phyloP scores from a whole-genome alignment of 306 rosid genomes.

The Trifolium fragiferum region DNA sequence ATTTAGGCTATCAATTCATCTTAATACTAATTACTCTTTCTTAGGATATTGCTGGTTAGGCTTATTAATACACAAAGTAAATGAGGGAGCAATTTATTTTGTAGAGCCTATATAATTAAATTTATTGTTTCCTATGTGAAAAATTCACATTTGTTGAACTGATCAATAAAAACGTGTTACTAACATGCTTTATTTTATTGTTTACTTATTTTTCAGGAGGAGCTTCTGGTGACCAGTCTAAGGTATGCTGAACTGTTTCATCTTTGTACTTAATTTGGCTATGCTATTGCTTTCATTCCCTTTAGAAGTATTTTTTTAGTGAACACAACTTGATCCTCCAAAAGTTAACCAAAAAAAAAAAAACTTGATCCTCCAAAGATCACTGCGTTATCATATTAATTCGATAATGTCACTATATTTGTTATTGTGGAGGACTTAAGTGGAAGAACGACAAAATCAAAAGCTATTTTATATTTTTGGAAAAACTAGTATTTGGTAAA shows the following conservation, averaged over 20 bases:
- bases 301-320: slow-evolving; percentile 8
- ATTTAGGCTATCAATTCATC: slow-evolving; percentile 12
- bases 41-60: too few species aligned
- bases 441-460: not conserved
- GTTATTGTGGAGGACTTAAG: not conserved
- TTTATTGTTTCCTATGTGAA: slow-evolving; percentile 5
- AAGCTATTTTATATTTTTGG: not conserved
- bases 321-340: slow-evolving; percentile 8
- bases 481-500: not conserved
- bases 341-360: too few species aligned
- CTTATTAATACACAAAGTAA: too few species aligned
- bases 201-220: slow-evolving; percentile 55
- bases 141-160: slow-evolving; percentile 3
- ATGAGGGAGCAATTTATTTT: too few species aligned
- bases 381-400: not conserved
- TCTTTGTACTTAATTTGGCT: not conserved
- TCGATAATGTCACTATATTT: not conserved
- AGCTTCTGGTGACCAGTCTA: slow-evolving; percentile 50
- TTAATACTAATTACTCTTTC: not conserved
- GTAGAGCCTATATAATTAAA: not conserved
- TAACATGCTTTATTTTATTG: not conserved
- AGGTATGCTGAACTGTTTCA: slow-evolving; percentile 57
- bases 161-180: slow-evolving; percentile 2
- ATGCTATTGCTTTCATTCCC: not conserved
- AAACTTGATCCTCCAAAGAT: not conserved